phyloP scores from a whole-genome alignment of 1,284 basidiomycete species.

The Tilletia setariae region DNA sequence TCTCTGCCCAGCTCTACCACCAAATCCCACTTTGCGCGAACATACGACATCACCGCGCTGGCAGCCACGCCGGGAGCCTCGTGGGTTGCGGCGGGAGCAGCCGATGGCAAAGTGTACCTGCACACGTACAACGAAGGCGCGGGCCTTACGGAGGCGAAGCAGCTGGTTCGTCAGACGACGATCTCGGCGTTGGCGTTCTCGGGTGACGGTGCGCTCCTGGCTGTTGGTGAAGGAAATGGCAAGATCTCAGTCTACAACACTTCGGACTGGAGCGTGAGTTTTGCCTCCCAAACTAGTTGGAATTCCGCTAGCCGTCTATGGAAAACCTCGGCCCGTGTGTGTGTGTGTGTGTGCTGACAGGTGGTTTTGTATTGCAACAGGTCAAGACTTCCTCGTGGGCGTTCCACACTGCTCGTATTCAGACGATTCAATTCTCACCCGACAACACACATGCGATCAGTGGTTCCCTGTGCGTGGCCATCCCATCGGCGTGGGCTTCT shows the following conservation, averaged over 20 bases:
- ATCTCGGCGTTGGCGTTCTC: slow-evolving; percentile 79
- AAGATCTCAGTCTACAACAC: slow-evolving; percentile 77
- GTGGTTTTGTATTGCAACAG: not conserved
- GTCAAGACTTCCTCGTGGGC: slow-evolving; percentile 64
- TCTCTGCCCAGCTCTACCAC: slow-evolving; percentile 20
- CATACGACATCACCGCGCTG: slow-evolving; percentile 53
- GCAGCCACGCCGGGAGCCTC: slow-evolving; percentile 59
- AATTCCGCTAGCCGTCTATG: not conserved
- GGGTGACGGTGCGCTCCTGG: slow-evolving; percentile 70
- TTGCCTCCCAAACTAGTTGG: not conserved
- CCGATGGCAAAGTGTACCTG: slow-evolving; percentile 43
- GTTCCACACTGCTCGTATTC: slow-evolving; percentile 78
- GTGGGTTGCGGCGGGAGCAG: slow-evolving; percentile 70
- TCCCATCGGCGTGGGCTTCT: not conserved
- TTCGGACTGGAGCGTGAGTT: slow-evolving; percentile 58
- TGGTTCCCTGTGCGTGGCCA: slow-evolving; percentile 63
- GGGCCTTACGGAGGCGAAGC: slow-evolving; percentile 16
- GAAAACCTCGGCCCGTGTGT: too few species aligned
- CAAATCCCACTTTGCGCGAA: slow-evolving; percentile 29
- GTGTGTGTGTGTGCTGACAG: not conserved
- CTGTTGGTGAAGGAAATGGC: slow-evolving; percentile 67
- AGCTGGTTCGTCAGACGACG: slow-evolving; percentile 3
- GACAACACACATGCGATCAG: slow-evolving; percentile 75
- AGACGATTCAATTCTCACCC: slow-evolving; percentile 73
- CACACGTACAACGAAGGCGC: slow-evolving; percentile 23